Evolutionary conservation across 306 rosid species (phyloP), one percentile per base, ranked within the genome.

Genomic region (Vachellia pachyceras): DNA sequence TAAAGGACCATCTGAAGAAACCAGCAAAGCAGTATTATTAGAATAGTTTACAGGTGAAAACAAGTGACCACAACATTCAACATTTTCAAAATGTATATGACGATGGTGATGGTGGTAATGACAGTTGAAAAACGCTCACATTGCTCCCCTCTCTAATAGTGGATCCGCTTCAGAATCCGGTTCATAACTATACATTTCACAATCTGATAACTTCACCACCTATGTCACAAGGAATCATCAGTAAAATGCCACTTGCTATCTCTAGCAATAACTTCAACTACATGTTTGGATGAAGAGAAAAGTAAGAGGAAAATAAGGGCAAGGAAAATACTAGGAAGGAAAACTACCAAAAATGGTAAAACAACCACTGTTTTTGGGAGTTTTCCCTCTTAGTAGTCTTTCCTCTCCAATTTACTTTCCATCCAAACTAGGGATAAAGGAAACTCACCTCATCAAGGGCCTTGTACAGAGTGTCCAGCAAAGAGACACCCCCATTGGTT

Each of bases 91-190:
- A 63, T 41, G 10, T 23, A 39, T 61, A 47, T 41, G 35, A 69
- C 9, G 47, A 78, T 39, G 66, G 10, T 23, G 67, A 23, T 29
- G 47, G 75, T 39, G 66, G 10, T 23, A 39, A 23, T 29, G 9
- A 11, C 18, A n/a, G 29, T 20, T 4, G 44, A 68, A 69, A 40
- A 47, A 73, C 77, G 71, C 37, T 83, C 84, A 95, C 99, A 92
- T 86, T 78, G 94, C 92, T 81, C 99, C 98, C 84, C 88, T 87
- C 73, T 95, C 98, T 8, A 78, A 77, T 47, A 91, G 81, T 0
- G 97, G 99, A 78, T 91, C 98, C 0, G 94, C 96, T 63, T 95
- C 96, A 11, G 90, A 89, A 86, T 91, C 95, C 10, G 98, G 98
- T 75, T 76, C 82, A 84, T 93, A 95, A 80, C 96, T 86, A 81